Base-by-base conservation (phyloP, 139 green algal species). In the Trebouxia sp. region DNA sequence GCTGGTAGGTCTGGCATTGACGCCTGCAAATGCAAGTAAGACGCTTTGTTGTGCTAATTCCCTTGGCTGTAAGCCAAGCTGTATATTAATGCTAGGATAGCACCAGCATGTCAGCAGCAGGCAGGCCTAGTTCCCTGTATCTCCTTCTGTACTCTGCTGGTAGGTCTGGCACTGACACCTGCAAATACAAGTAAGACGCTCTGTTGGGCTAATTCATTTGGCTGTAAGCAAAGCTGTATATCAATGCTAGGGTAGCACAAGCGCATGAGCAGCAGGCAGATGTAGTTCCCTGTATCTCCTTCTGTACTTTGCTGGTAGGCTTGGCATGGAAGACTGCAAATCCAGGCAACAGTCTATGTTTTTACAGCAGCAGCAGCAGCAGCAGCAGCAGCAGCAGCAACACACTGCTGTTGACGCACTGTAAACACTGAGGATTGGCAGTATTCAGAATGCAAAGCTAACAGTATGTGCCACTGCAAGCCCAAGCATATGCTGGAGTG, bases 1-100 rank as follows among this genome's bases (percentile, higher is more conserved):
- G 81, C 56, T 22, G 96, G 96, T 41, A 98, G 85, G 88, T 98
- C 93, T 15, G 90, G 90, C 90, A 98, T 94, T 20, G 66, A 69
- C 0, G 65, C 81, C 85, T 91, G 86, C 41, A 77, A 17, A 8
- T 11, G 0, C 38, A 5, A 76, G 17, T n/a, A 1, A 28, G 15
- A 28, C 24, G 12, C 7, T 42, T 17, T 43, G n/a, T 12, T 8
- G 8, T 26, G 14, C 10, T 28, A 32, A 22, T 5, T 7, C 26
- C 26, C 50, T 17, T 53, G 47, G 47, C 47, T 53, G 3, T 53
- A 53, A 53, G 14, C 20, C 47, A 26, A 17, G 4, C 47, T 53
- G 47, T 17, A 5, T 53, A n/a, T n/a, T n/a, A n/a, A n/a, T n/a
- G n/a, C n/a, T n/a, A n/a, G n/a, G n/a, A n/a, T 39, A 99, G 85